Percentiles rank a stretch among this genome's conserved stretches.
These are phyloP conservation scores for Cladosporium sp. DNA, from an alignment of 2,329 filamentous ascomycete species.

Conservation along the genomic window DNA sequence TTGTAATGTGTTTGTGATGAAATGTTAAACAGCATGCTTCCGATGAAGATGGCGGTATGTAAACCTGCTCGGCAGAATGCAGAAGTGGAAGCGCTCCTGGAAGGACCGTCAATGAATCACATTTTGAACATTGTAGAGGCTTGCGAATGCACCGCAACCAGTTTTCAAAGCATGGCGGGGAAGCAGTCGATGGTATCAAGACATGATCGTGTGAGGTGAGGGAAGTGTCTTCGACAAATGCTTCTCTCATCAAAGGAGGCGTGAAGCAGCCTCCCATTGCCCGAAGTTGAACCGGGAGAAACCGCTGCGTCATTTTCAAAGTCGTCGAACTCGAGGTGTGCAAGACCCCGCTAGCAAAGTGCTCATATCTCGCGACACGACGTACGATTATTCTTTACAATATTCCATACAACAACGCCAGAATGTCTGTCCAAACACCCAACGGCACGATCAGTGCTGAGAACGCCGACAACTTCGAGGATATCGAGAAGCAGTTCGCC, in stretches of 20 bases:
- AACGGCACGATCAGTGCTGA: constrained; percentile 46
- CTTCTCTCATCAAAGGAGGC: neutral
- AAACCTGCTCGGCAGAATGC: neutral
- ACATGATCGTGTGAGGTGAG: neutral
- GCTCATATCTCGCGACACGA: neutral
- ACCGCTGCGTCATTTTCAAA: constrained; percentile 17
- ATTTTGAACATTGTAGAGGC: neutral
- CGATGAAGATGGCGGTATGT: neutral
- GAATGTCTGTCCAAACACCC: constrained; percentile 15
- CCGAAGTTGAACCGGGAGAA: constrained; percentile 1
- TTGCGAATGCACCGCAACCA: neutral
- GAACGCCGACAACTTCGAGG: constrained; percentile 61
- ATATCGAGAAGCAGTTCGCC: constrained; percentile 98
- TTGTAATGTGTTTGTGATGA: neutral
- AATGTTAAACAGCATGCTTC: neutral
- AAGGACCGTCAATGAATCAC: neutral
- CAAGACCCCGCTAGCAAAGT: constrained; percentile 1
- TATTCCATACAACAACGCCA: neutral
- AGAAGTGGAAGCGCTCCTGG: neutral
- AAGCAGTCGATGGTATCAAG: neutral
- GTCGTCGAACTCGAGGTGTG: neutral
- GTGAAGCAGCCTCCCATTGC: neutral
- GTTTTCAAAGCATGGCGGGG: neutral
- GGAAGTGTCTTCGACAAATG: neutral
- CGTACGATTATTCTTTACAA: neutral